These are phyloP conservation scores for Aspergillus incahuasiensis DNA, from an alignment of 495 filamentous ascomycete species.

Conservation along the genomic window DNA sequence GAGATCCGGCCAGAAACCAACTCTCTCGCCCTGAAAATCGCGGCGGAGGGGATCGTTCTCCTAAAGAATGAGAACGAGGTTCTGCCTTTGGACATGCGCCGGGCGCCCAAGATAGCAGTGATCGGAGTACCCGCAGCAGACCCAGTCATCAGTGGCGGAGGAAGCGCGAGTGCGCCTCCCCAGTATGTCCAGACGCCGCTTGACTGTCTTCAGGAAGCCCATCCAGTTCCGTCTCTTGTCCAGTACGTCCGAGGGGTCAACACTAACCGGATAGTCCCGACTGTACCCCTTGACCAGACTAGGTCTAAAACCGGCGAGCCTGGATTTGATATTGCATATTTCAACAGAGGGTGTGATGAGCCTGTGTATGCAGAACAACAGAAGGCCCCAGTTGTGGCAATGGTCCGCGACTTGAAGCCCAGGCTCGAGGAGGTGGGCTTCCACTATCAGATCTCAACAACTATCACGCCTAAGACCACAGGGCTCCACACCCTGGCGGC, in stretches of 20 bases:
- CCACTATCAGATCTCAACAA: slow-evolving; percentile 1
- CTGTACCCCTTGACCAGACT: background rate
- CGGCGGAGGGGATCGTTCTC: background rate
- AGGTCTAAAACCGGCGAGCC: background rate
- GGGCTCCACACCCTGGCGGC: slow-evolving; percentile 1
- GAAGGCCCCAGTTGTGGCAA: background rate
- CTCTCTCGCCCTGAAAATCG: background rate
- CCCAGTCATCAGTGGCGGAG: slow-evolving; percentile 1
- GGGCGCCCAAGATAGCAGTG: background rate
- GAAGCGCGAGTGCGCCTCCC: slow-evolving; percentile 2
- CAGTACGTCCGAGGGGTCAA: background rate
- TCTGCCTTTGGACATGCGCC: slow-evolving; percentile 1
- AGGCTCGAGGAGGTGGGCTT: background rate
- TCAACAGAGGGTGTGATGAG: background rate
- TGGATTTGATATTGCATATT: background rate
- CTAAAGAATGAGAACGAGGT: background rate
- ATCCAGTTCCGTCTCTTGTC: background rate
- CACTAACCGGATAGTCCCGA: background rate
- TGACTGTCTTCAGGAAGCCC: background rate
- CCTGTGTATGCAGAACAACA: background rate
- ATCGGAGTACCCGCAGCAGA: slow-evolving; percentile 1
- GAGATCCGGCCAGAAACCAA: slow-evolving; percentile 1
- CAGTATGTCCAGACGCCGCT: background rate
- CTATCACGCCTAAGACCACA: background rate
- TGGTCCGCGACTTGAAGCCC: slow-evolving; percentile 3